A percentile compares a stretch with the other conserved stretches of the same genome.
phyloP scores from a whole-genome alignment of 2,329 filamentous ascomycete species.

The Sporothrix globosa region DNA sequence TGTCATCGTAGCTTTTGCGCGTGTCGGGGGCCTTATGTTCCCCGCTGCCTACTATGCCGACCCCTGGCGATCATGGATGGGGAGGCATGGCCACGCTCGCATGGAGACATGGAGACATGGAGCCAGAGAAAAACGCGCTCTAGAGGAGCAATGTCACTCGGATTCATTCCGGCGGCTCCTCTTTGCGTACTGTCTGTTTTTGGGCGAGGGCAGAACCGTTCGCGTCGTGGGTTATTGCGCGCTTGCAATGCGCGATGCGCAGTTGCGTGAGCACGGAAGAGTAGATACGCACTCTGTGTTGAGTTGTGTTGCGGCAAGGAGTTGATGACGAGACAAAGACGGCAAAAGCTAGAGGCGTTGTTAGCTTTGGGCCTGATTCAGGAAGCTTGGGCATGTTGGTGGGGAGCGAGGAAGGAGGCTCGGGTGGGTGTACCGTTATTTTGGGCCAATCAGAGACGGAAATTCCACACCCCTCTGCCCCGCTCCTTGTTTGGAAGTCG shows the following conservation, averaged over 20 bases:
- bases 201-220: not conserved
- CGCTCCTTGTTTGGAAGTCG: slow-evolving; percentile 35
- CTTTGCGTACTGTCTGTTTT: not conserved
- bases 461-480: slow-evolving; percentile 33
- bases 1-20: not conserved
- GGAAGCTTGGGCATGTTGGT: slow-evolving; percentile 16
- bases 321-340: not conserved
- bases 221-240: not conserved
- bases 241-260: not conserved
- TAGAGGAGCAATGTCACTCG: not conserved
- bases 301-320: slow-evolving; percentile 5
- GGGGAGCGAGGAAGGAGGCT: slow-evolving; percentile 1
- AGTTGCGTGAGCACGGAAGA: not conserved
- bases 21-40: not conserved
- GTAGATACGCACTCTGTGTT: not conserved
- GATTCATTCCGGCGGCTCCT: not conserved
- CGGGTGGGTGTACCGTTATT: not conserved
- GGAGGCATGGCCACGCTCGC: slow-evolving; percentile 7
- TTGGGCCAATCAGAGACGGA: slow-evolving; percentile 27
- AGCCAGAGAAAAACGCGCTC: slow-evolving; percentile 11
- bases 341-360: not conserved
- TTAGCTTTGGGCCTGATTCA: not conserved
- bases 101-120: not conserved
- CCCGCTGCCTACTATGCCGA: not conserved
- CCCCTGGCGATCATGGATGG: slow-evolving; percentile 11